A percentile compares a stretch with the other conserved stretches of the same genome.
These are phyloP conservation scores for Phyllosticta ampelicida DNA, from an alignment of 2,329 filamentous ascomycete species.

Conservation along the genomic window DNA sequence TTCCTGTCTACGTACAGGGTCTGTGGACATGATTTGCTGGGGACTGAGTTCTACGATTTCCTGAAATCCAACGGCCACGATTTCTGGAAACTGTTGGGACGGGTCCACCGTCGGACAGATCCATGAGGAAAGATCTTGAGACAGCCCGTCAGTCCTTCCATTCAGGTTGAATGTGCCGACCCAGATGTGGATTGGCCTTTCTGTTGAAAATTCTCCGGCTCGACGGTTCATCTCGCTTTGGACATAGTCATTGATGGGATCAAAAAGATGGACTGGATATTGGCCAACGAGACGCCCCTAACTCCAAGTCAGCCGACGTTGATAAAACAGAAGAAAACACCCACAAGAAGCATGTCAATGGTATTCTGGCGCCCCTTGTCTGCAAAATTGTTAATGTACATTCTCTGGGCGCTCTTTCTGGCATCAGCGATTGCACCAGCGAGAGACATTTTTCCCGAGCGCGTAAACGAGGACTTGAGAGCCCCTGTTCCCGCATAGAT, in stretches of 20 bases:
- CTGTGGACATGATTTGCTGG: conserved; percentile 98
- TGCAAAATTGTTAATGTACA: conserved; percentile 96
- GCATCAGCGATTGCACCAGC: conserved; percentile 91
- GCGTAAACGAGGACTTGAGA: conserved; percentile 88
- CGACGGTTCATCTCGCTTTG: conserved; percentile 60
- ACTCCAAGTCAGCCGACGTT: neutral
- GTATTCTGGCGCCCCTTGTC: conserved; percentile 89
- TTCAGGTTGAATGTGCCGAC: conserved; percentile 94
- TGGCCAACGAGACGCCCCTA: conserved; percentile 71
- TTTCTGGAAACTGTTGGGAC: conserved; percentile 59
- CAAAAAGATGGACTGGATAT: conserved; percentile 71
- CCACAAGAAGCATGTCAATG: conserved; percentile 71
- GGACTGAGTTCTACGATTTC: conserved; percentile 97
- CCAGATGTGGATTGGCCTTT: conserved; percentile 64
- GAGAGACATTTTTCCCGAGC: conserved; percentile 89
- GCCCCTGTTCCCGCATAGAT: conserved; percentile 97
- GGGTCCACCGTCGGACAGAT: conserved; percentile 56
- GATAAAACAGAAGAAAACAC: neutral
- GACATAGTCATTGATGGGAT: conserved; percentile 90
- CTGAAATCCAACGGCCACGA: conserved; percentile 87
- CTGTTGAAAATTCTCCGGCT: conserved; percentile 62
- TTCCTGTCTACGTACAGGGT: conserved; percentile 69
- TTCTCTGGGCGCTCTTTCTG: conserved; percentile 81
- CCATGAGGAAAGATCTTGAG: conserved; percentile 76
- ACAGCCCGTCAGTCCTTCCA: conserved; percentile 66